A percentile compares a stretch with the other conserved stretches of the same genome.
Evolutionary conservation across 257 asterid species (phyloP).

Genomic region (Prunella vulgaris): DNA sequence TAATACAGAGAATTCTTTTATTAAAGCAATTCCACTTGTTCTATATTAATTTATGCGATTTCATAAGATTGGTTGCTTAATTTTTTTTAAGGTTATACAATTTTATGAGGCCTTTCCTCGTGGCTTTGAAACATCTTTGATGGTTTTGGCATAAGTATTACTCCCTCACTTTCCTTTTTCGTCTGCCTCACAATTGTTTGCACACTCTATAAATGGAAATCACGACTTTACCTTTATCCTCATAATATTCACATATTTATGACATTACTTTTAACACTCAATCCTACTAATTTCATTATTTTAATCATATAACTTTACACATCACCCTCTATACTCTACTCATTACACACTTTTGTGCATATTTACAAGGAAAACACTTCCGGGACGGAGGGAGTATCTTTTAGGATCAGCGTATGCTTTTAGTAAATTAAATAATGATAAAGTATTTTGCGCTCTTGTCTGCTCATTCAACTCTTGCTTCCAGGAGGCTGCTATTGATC

Average conservation of each 20-base stretch:
- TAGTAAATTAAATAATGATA: not conserved
- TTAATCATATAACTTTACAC: no score
- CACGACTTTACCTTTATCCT: no score
- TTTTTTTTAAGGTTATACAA: not conserved
- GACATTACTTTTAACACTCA: no score
- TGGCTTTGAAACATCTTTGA: slow-evolving; percentile 7
- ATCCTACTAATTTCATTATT: no score
- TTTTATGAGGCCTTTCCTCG: not conserved
- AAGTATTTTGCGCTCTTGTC: not conserved
- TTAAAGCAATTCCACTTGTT: not conserved
- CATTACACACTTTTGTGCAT: no score
- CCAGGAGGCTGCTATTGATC: slow-evolving; percentile 58
- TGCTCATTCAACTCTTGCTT: slow-evolving; percentile 23
- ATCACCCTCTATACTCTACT: no score
- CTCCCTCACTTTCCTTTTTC: no score
- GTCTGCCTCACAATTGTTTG: no score
- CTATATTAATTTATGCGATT: not conserved
- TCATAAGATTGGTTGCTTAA: not conserved
- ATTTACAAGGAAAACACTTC: no score
- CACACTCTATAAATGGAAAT: no score
- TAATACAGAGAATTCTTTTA: not conserved
- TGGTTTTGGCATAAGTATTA: not conserved
- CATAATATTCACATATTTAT: no score
- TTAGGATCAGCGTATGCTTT: not conserved
- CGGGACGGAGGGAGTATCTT: no score